phyloP scores from a whole-genome alignment of 495 filamentous ascomycete genomes.

The Astrothelium macrocarpum region DNA sequence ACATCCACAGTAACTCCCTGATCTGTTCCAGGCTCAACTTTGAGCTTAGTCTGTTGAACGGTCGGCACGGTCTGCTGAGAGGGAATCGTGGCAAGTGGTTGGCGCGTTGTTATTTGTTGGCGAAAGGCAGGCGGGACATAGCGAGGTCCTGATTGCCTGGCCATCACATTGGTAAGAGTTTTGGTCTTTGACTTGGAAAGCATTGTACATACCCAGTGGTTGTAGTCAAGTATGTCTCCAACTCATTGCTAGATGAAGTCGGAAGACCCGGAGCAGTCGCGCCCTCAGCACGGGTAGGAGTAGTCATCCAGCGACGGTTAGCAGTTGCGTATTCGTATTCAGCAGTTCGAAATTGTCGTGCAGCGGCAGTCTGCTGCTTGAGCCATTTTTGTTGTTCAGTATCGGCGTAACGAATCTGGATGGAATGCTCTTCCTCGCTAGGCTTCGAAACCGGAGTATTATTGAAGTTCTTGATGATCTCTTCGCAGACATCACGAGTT shows the following conservation, averaged over 20 bases:
- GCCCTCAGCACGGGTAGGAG: constrained; percentile 32
- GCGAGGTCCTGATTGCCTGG: neutral
- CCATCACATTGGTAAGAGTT: neutral
- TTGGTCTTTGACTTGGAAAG: neutral
- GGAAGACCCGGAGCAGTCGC: neutral
- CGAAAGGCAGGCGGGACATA: constrained; percentile 2
- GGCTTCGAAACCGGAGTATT: constrained; percentile 48
- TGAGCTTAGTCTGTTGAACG: constrained; percentile 1
- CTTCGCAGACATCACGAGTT: constrained; percentile 73
- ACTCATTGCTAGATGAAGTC: constrained; percentile 6
- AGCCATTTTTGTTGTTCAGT: constrained; percentile 92
- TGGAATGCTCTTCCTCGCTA: constrained; percentile 61
- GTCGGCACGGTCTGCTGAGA: neutral
- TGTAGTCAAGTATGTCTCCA: constrained; percentile 4
- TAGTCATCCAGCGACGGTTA: constrained; percentile 37
- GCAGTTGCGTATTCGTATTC: constrained; percentile 69
- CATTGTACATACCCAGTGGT: neutral
- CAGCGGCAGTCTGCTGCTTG: constrained; percentile 86
- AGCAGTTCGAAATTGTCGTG: constrained; percentile 83
- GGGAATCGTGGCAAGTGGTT: neutral
- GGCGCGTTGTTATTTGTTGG: neutral
- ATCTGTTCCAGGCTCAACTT: neutral
- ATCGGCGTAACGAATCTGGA: constrained; percentile 94
- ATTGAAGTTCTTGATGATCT: constrained; percentile 75
- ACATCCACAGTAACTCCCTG: neutral